Percentiles rank a stretch among this genome's conserved stretches.
Conservation (phyloP, 495 filamentous ascomycete species). For the Baudoinia panamericana region DNA sequence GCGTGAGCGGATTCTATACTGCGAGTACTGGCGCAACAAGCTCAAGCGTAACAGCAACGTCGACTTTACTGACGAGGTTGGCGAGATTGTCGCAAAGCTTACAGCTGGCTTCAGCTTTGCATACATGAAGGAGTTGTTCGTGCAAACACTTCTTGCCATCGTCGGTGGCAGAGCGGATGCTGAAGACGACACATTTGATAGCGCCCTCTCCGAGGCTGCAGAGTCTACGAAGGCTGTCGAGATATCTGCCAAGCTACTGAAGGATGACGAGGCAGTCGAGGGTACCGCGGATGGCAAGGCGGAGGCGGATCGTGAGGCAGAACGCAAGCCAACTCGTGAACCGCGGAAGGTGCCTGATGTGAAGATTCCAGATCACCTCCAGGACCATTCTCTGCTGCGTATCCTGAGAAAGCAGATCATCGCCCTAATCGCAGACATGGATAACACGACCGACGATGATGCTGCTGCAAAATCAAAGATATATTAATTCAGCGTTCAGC, state of each 20-base stretch:
- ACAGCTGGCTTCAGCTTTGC: constrained; percentile 21
- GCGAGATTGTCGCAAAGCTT: constrained; percentile 19
- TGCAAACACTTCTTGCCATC: constrained; percentile 20
- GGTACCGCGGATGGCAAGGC: background rate
- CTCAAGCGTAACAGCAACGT: constrained; percentile 17
- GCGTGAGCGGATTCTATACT: constrained; percentile 24
- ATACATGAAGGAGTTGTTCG: constrained; percentile 25
- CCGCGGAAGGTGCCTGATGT: constrained; percentile 12
- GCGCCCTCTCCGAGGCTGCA: constrained; percentile 6
- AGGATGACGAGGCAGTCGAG: constrained; percentile 4
- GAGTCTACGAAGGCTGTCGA: background rate
- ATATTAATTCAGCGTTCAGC: too few species aligned
- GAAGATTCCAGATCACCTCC: constrained; percentile 21
- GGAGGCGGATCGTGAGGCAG: constrained; percentile 8
- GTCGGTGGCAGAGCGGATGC: constrained; percentile 13
- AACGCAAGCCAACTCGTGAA: background rate
- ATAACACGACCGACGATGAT: constrained; percentile 15
- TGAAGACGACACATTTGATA: constrained; percentile 16
- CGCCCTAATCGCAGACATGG: constrained; percentile 24
- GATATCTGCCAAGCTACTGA: constrained; percentile 2
- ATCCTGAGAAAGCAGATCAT: constrained; percentile 21
- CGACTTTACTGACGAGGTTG: constrained; percentile 18
- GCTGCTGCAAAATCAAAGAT: background rate
- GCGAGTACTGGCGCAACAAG: constrained; percentile 28
- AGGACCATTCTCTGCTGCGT: constrained; percentile 20